Evolutionary conservation across 148 eudicot genomes (phyloP).

Genomic region (Suaeda aralocaspica): DNA sequence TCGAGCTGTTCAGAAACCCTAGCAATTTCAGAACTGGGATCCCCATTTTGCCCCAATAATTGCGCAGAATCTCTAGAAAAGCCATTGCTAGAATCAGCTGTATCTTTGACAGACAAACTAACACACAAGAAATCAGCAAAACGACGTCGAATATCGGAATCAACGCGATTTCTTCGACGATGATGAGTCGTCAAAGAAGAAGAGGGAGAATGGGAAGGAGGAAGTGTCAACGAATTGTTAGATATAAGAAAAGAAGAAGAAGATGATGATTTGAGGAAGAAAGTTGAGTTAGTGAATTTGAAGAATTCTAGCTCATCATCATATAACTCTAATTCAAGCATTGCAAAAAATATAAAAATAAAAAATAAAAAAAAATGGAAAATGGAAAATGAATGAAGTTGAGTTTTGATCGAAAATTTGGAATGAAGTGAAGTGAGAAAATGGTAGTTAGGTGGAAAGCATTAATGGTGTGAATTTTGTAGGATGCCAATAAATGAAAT

Average conservation of each 20-base stretch:
- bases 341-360: constrained; percentile 12
- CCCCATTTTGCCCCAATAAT: constrained; percentile 39
- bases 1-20: constrained; percentile 26
- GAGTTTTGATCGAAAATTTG: no score
- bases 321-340: constrained; percentile 27
- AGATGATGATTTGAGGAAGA: constrained; percentile 34
- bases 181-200: constrained; percentile 16
- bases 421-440: not conserved
- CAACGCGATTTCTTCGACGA: constrained; percentile 10
- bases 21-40: constrained; percentile 28
- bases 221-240: constrained; percentile 26
- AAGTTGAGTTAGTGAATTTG: constrained; percentile 28
- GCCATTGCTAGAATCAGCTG: constrained; percentile 28
- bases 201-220: constrained; percentile 10
- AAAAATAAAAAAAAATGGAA: no score
- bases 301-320: constrained; percentile 29
- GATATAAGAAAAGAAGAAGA: constrained; percentile 31
- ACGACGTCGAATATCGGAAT: constrained; percentile 25
- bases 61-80: constrained; percentile 29
- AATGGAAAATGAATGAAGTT: no score
- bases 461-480: not conserved
- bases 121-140: constrained; percentile 48
- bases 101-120: constrained; percentile 43
- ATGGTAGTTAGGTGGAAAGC: not conserved
- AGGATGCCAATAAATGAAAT: no score